Evolutionary conservation across 2,329 filamentous ascomycete species (phyloP).

Genomic region (Acarospora socialis): DNA sequence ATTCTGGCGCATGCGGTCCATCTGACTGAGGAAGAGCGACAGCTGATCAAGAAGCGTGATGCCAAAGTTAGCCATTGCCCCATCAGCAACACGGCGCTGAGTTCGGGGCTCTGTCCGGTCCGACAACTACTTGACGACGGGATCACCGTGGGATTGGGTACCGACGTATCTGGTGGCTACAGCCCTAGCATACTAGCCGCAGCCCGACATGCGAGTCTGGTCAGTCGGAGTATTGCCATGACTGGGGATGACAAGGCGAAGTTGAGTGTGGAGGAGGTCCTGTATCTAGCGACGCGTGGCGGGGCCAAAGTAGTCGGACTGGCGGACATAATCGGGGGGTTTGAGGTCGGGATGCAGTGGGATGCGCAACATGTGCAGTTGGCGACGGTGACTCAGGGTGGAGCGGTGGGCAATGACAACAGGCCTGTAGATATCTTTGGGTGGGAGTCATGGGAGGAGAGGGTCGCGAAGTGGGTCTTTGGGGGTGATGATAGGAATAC

Average conservation of each 20-base stretch:
- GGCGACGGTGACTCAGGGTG: constrained; percentile 25
- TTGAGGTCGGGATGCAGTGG: constrained; percentile 77
- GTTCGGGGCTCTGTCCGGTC: constrained; percentile 64
- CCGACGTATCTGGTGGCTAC: constrained; percentile 82
- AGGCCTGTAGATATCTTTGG: constrained; percentile 74
- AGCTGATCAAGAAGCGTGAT: constrained; percentile 44
- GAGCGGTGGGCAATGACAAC: constrained; percentile 19
- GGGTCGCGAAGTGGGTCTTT: constrained; percentile 86
- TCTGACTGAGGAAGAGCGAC: constrained; percentile 51
- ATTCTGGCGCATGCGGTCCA: constrained; percentile 81
- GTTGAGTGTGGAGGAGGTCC: constrained; percentile 67
- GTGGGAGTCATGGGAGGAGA: constrained; percentile 77
- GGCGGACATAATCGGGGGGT: constrained; percentile 56
- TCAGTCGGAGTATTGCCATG: constrained; percentile 58
- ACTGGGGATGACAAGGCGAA: constrained; percentile 39
- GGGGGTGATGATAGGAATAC: constrained; percentile 89
- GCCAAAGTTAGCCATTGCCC: constrained; percentile 75
- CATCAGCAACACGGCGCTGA: constrained; percentile 69
- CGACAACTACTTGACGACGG: constrained; percentile 59
- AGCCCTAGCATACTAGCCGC: constrained; percentile 67
- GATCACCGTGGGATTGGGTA: constrained; percentile 71
- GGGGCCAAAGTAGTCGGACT: constrained; percentile 72
- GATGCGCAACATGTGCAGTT: constrained; percentile 75
- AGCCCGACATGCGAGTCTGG: constrained; percentile 66
- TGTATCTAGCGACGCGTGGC: constrained; percentile 78